Evolutionary conservation across 225 moss, liverwort and hornwort species (phyloP).

Genomic region (Physcomitrium patens): DNA sequence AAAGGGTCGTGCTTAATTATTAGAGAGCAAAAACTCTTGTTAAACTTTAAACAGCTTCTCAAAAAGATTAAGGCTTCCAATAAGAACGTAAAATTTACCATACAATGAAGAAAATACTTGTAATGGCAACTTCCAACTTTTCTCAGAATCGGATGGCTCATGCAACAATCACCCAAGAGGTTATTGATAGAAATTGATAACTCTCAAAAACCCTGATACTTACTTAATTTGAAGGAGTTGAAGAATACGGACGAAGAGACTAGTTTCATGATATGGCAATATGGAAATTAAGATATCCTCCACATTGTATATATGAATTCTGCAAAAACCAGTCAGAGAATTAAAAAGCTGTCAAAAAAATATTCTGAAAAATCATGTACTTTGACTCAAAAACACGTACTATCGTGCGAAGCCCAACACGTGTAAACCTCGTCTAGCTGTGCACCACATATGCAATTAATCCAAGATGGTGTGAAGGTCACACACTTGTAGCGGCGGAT

Average conservation of each 20-base stretch:
- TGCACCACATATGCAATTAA: neutral
- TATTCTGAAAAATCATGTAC: neutral
- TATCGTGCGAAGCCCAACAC: neutral
- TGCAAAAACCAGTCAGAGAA: constrained; percentile 37
- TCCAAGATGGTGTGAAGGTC: constrained; percentile 10
- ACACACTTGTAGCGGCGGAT: constrained; percentile 93
- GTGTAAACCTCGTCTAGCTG: neutral
- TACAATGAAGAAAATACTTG: neutral
- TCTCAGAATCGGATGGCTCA: constrained; percentile 1
- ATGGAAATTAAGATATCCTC: constrained; percentile 80
- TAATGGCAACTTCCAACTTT: neutral
- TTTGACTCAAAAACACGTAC: neutral
- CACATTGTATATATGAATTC: constrained; percentile 81
- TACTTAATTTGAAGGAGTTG: constrained; percentile 85
- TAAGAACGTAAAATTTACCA: neutral
- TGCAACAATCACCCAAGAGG: neutral
- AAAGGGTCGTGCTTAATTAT: neutral
- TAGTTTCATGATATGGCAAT: constrained; percentile 91
- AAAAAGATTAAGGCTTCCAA: constrained; percentile 1
- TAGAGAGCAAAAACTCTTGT: neutral
- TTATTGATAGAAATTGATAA: neutral
- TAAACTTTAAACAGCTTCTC: neutral
- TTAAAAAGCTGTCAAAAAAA: constrained; percentile 16
- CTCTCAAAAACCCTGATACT: constrained; percentile 22
- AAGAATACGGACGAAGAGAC: constrained; percentile 84